Conservation (phyloP, 2,329 filamentous ascomycete genomes). For the Myrmaecium sp. region DNA sequence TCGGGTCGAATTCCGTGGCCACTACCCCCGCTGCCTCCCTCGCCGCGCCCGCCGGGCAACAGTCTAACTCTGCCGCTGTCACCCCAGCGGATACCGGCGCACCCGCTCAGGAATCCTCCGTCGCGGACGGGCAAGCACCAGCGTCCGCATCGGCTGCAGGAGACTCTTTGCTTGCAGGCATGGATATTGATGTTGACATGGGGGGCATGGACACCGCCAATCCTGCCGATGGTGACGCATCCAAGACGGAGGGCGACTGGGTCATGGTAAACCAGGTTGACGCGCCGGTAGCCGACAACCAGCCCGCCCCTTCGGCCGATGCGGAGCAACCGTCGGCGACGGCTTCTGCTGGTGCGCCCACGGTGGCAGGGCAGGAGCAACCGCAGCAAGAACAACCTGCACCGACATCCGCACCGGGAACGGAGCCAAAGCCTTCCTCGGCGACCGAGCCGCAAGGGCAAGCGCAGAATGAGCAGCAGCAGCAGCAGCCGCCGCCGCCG, state of each 20-base stretch:
- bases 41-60: slow-evolving; percentile 27
- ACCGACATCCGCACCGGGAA: too few relatives aligned
- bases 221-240: slow-evolving; percentile 14
- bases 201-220: slow-evolving; percentile 31
- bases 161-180: slow-evolving; percentile 5
- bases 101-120: slow-evolving; percentile 7
- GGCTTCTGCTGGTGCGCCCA: slow-evolving; percentile 8
- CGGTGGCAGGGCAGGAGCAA: too few relatives aligned
- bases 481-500: too few relatives aligned
- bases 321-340: slow-evolving; percentile 7
- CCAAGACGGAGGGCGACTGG: slow-evolving; percentile 13
- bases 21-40: slow-evolving; percentile 37
- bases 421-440: too few relatives aligned
- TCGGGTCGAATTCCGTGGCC: slow-evolving; percentile 44
- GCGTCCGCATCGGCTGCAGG: too few relatives aligned
- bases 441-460: too few relatives aligned
- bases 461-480: too few relatives aligned
- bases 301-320: slow-evolving; percentile 4
- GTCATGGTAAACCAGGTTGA: slow-evolving; percentile 18
- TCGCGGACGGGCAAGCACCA: too few relatives aligned
- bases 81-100: slow-evolving; percentile 38
- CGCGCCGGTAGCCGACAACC: slow-evolving; percentile 8
- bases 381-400: slow-evolving; percentile 6
- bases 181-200: slow-evolving; percentile 37
- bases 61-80: slow-evolving; percentile 39